Percentiles rank a stretch among this genome's conserved stretches.
Evolutionary conservation across 495 filamentous ascomycete genomes (phyloP).

Genomic region (Xylaria bambusicola): DNA sequence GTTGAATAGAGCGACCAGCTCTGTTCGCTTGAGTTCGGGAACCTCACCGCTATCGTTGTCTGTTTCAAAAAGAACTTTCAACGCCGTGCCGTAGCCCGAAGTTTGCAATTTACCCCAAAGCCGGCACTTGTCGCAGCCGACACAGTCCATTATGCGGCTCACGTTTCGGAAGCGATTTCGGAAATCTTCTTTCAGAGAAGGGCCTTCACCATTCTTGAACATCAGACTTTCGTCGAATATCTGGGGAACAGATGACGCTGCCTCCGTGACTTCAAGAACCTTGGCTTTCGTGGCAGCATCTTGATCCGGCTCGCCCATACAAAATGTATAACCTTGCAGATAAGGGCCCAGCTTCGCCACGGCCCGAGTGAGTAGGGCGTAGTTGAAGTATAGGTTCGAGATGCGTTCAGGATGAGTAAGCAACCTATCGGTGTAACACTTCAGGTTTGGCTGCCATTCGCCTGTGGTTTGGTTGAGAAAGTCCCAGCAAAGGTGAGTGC

Average conservation of each 20-base stretch:
- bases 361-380: conserved; percentile 87
- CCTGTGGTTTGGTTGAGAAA: conserved; percentile 95
- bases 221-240: conserved; percentile 95
- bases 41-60: conserved; percentile 71
- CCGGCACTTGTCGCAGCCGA: conserved; percentile 97
- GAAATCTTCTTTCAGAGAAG: conserved; percentile 93
- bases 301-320: conserved; percentile 78
- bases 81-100: conserved; percentile 87
- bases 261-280: conserved; percentile 69
- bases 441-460: conserved; percentile 87
- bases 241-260: conserved; percentile 63
- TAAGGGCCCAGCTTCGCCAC: conserved; percentile 88
- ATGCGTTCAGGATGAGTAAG: conserved; percentile 85
- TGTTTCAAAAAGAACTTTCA: conserved; percentile 96
- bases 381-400: conserved; percentile 99
- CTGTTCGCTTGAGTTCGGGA: conserved; percentile 79
- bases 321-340: conserved; percentile 82
- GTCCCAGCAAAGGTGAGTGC: conserved; percentile 93
- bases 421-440: conserved; percentile 84
- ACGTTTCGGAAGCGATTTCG: conserved; percentile 96
- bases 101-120: conserved; percentile 99
- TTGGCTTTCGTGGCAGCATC: conserved; percentile 78
- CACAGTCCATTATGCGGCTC: conserved; percentile 95
- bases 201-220: conserved; percentile 75
- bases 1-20: conserved; percentile 92